A percentile compares a stretch with the other conserved stretches of the same genome.
These are phyloP conservation scores for Rhazya stricta DNA, from an alignment of 257 asterid genomes.

Conservation along the genomic window DNA sequence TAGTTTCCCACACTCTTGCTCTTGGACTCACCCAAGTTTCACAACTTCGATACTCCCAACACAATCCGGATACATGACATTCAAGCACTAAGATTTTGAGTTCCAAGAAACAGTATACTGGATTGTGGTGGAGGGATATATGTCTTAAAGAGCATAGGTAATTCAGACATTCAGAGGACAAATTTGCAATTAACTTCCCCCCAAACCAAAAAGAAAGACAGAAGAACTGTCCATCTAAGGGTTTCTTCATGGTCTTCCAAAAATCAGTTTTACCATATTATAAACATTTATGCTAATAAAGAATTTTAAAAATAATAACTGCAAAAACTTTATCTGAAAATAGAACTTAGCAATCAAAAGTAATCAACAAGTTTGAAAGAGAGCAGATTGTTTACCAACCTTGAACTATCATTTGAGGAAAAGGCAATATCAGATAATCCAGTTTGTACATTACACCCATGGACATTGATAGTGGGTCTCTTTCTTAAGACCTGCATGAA, in stretches of 20 bases:
- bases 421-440: slow-evolving; percentile 84
- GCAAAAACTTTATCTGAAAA: background rate
- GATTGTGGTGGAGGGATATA: background rate
- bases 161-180: background rate
- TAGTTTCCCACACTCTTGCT: background rate
- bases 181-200: background rate
- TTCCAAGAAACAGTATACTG: background rate
- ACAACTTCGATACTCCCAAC: background rate
- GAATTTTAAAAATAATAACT: background rate
- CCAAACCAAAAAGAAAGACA: background rate
- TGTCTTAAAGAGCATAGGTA: background rate
- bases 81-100: background rate
- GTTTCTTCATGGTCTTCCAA: background rate
- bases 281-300: background rate
- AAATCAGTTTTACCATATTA: background rate
- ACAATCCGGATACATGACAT: background rate
- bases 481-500: slow-evolving; percentile 60
- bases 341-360: background rate
- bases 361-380: background rate
- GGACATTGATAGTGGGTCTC: slow-evolving; percentile 63
- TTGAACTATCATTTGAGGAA: slow-evolving; percentile 61
- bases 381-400: slow-evolving; percentile 34
- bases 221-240: background rate
- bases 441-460: slow-evolving; percentile 55
- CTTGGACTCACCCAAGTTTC: background rate